phyloP scores from a whole-genome alignment of 1,139 yeast genomes.

The Pichia sp. region DNA sequence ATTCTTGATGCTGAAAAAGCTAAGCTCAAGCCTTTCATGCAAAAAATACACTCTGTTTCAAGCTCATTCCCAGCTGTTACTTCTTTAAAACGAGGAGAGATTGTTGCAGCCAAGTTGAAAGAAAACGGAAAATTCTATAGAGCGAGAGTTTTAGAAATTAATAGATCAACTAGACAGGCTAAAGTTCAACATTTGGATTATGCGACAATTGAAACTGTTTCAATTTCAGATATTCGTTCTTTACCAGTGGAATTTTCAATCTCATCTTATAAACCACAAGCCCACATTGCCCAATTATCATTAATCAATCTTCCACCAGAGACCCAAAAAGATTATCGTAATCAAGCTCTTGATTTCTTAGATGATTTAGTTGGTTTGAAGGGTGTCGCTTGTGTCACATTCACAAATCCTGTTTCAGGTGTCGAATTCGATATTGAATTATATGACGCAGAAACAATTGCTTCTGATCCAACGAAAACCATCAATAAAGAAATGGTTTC shows the following conservation, averaged over 20 bases:
- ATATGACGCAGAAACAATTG: constrained; percentile 53
- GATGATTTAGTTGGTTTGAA: constrained; percentile 50
- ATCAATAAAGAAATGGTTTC: constrained; percentile 55
- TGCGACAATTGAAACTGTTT: constrained; percentile 49
- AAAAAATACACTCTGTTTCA: constrained; percentile 35
- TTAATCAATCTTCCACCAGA: constrained; percentile 59
- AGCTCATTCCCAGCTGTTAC: constrained; percentile 15
- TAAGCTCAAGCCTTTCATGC: constrained; percentile 37
- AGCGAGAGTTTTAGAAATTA: constrained; percentile 46
- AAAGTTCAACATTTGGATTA: constrained; percentile 58
- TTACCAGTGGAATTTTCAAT: constrained; percentile 47
- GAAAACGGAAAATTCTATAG: constrained; percentile 53
- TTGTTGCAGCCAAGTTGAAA: constrained; percentile 49
- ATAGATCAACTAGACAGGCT: constrained; percentile 37
- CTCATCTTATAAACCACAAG: constrained; percentile 42
- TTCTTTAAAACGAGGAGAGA: constrained; percentile 41
- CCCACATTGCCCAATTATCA: constrained; percentile 49
- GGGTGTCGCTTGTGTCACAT: constrained; percentile 50
- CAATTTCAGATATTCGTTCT: constrained; percentile 39
- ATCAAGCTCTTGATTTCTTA: constrained; percentile 50
- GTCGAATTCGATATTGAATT: constrained; percentile 44
- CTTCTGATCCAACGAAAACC: constrained; percentile 47
- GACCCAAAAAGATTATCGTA: constrained; percentile 40
- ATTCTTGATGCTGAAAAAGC: constrained; percentile 31
- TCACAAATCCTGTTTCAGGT: constrained; percentile 31